These are phyloP conservation scores for Trichophyton benhamiae DNA, from an alignment of 2,329 filamentous ascomycete species.

Conservation along the genomic window DNA sequence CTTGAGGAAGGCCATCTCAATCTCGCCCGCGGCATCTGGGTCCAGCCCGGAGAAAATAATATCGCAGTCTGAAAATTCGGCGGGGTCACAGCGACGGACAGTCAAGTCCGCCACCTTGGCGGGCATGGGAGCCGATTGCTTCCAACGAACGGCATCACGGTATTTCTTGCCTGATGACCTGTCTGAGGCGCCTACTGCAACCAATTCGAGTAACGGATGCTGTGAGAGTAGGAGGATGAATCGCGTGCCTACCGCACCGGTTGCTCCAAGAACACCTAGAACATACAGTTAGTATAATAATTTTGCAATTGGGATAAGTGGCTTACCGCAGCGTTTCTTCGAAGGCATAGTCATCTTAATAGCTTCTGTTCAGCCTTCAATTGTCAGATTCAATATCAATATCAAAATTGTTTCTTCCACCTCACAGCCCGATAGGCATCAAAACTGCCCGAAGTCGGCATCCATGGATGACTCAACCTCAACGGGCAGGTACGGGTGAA, in stretches of 20 bases:
- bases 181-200: slow-evolving; percentile 79
- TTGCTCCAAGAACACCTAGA: slow-evolving; percentile 69
- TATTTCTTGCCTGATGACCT: slow-evolving; percentile 89
- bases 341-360: slow-evolving; percentile 1
- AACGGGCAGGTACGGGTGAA: background rate
- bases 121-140: slow-evolving; percentile 75
- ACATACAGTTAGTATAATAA: background rate
- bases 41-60: slow-evolving; percentile 88
- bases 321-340: slow-evolving; percentile 12
- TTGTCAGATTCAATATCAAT: background rate
- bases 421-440: background rate
- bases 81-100: slow-evolving; percentile 71
- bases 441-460: background rate
- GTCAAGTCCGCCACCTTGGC: slow-evolving; percentile 63
- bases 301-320: background rate
- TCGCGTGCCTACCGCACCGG: slow-evolving; percentile 86
- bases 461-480: background rate
- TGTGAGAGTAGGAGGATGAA: slow-evolving; percentile 85
- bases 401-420: background rate
- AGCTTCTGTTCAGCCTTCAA: background rate
- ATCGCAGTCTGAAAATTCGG: slow-evolving; percentile 79
- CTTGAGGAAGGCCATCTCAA: slow-evolving; percentile 83
- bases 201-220: slow-evolving; percentile 75
- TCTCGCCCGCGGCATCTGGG: slow-evolving; percentile 80
- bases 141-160: slow-evolving; percentile 88